Conservation (phyloP, 164 flowering plant genomes). For the Stephania cephalantha region DNA sequence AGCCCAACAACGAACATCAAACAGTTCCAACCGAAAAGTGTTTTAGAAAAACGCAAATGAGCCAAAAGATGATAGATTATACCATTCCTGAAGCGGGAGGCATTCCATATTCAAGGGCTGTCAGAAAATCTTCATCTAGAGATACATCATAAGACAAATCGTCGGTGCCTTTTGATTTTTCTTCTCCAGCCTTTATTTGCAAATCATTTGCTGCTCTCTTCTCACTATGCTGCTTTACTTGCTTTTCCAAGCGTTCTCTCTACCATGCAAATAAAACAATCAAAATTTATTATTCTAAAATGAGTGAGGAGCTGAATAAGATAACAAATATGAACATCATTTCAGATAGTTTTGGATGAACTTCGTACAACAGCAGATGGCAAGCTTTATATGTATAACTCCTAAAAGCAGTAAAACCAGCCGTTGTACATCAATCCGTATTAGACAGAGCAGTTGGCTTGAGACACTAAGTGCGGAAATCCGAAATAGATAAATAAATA, state of each 20-base stretch:
- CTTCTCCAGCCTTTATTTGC: conserved; percentile 22
- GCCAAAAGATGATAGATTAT: conserved; percentile 15
- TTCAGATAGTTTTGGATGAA: not conserved
- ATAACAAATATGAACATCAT: not conserved
- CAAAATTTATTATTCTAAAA: not conserved
- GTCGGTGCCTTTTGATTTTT: conserved; percentile 32
- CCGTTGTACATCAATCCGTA: too few relatives aligned
- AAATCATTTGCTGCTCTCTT: conserved; percentile 41
- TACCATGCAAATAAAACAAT: conserved; percentile 19
- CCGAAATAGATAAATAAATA: too few relatives aligned
- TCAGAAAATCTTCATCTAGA: conserved; percentile 85
- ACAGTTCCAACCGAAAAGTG: too few relatives aligned
- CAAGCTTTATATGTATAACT: not conserved
- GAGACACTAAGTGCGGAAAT: too few relatives aligned
- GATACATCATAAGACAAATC: conserved; percentile 77
- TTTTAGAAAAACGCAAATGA: not conserved
- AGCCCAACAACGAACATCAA: too few relatives aligned
- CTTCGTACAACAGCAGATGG: not conserved
- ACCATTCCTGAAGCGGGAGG: conserved; percentile 99
- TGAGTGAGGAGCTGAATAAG: not conserved
- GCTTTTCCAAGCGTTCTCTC: conserved; percentile 90
- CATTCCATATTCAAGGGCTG: conserved; percentile 96
- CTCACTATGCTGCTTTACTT: conserved; percentile 73
- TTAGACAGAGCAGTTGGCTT: too few relatives aligned
- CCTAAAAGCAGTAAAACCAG: not conserved